A percentile compares a stretch with the other conserved stretches of the same genome.
Evolutionary conservation across 352 stramenopile species (phyloP).

Genomic region (Phytophthora hybrid): DNA sequence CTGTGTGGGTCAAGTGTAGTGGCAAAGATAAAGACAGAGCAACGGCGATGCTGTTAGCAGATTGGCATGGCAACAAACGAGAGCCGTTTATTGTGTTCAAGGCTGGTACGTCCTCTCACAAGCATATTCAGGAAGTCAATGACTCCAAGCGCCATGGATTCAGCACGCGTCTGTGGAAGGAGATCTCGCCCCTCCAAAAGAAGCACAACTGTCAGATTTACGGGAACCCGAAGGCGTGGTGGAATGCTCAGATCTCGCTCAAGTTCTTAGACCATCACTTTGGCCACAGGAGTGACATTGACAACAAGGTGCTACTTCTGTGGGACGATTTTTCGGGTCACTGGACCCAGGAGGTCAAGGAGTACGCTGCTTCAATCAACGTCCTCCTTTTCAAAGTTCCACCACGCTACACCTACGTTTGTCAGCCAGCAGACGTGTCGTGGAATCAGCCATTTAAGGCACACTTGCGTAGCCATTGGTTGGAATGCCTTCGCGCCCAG

Average conservation of each 20-base stretch:
- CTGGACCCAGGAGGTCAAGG: neutral
- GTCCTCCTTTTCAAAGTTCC: no score
- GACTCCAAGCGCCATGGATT: neutral
- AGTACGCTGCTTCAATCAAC: no score
- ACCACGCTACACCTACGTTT: no score
- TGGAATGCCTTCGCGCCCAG: no score
- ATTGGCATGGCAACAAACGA: conserved; percentile 6
- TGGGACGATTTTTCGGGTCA: neutral
- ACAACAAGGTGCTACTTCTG: neutral
- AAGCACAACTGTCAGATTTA: neutral
- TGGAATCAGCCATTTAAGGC: no score
- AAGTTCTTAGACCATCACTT: no score
- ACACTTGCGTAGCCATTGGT: no score
- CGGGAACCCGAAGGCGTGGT: neutral
- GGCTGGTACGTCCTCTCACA: neutral
- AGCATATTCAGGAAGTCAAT: neutral
- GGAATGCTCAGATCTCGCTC: neutral
- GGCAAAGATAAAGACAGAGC: conserved; percentile 23
- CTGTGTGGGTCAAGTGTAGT: conserved; percentile 18
- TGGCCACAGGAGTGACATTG: neutral
- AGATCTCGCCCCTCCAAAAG: neutral
- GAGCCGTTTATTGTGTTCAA: conserved; percentile 15
- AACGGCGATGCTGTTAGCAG: conserved; percentile 17
- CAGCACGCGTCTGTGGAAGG: neutral
- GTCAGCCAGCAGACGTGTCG: no score